Conservation (phyloP, 1,139 yeast genomes). For the Suhomyces chickasaworum region DNA sequence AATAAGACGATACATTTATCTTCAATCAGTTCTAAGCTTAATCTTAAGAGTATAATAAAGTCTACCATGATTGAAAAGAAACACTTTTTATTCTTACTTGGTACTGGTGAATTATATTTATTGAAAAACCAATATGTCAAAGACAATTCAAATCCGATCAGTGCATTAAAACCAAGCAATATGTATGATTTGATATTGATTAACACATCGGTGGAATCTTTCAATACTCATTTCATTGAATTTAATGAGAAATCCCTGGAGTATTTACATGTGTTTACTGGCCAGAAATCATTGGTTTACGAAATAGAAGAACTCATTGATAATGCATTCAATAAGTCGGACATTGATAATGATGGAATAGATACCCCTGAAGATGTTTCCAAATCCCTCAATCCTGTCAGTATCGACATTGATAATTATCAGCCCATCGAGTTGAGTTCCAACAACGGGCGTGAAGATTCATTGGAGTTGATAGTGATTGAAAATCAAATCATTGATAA, state of each 20-base stretch:
- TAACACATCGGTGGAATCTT: constrained; percentile 34
- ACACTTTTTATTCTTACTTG: constrained; percentile 40
- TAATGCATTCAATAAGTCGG: constrained; percentile 23
- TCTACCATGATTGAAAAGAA: constrained; percentile 31
- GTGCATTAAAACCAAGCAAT: constrained; percentile 26
- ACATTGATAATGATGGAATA: constrained; percentile 24
- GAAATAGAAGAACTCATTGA: constrained; percentile 35
- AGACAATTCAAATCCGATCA: constrained; percentile 17
- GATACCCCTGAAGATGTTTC: constrained; percentile 20
- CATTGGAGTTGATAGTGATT: constrained; percentile 37
- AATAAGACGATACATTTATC: constrained; percentile 41
- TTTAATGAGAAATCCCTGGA: constrained; percentile 20
- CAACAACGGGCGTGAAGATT: constrained; percentile 7
- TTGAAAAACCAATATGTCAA: constrained; percentile 33
- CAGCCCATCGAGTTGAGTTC: constrained; percentile 32
- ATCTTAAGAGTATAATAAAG: constrained; percentile 28
- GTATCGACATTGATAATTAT: constrained; percentile 29
- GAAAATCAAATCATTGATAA: constrained; percentile 30
- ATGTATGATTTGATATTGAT: constrained; percentile 43
- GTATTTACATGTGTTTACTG: constrained; percentile 33
- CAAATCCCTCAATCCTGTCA: constrained; percentile 28
- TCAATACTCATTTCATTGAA: constrained; percentile 30
- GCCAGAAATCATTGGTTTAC: constrained; percentile 33
- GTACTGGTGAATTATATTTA: constrained; percentile 42
- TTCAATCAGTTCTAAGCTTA: constrained; percentile 31